Percentiles rank a stretch among this genome's conserved stretches.
Evolutionary conservation across 345 rosid species (phyloP).

Genomic region (Syzygium jambos): DNA sequence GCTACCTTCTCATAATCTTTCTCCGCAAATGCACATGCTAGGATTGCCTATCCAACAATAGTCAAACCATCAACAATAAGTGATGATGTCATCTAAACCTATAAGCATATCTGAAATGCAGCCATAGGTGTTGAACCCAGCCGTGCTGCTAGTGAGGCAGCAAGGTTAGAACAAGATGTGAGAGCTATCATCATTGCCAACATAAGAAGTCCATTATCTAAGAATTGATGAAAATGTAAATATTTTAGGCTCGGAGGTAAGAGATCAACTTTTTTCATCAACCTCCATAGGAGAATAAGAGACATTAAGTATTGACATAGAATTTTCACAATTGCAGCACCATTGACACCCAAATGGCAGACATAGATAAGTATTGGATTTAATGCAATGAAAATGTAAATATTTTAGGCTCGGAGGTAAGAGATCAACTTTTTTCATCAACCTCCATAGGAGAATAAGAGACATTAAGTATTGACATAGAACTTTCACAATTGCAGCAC

Average conservation of each 20-base stretch:
- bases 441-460: slow-evolving; percentile 42
- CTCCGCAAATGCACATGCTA: slow-evolving; percentile 79
- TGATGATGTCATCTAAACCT: slow-evolving; percentile 88
- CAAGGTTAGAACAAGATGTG: slow-evolving; percentile 75
- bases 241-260: slow-evolving; percentile 56
- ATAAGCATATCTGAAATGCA: slow-evolving; percentile 80
- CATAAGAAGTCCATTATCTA: slow-evolving; percentile 51
- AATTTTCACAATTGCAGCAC: too few relatives aligned
- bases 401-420: slow-evolving; percentile 56
- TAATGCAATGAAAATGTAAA: not conserved
- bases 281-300: slow-evolving; percentile 42
- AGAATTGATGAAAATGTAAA: slow-evolving; percentile 59
- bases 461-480: slow-evolving; percentile 56
- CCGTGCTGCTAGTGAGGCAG: slow-evolving; percentile 81
- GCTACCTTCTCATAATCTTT: slow-evolving; percentile 66
- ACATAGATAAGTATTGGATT: not conserved
- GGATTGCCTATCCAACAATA: slow-evolving; percentile 89
- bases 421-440: slow-evolving; percentile 53
- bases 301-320: slow-evolving; percentile 56
- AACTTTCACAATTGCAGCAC: too few relatives aligned
- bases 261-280: slow-evolving; percentile 53
- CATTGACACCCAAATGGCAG: not conserved
- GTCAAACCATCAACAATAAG: slow-evolving; percentile 93
- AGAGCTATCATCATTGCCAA: slow-evolving; percentile 75
- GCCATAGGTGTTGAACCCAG: slow-evolving; percentile 82